Conservation (phyloP, 352 stramenopile species). For the Chrysophaeum taylorii region DNA sequence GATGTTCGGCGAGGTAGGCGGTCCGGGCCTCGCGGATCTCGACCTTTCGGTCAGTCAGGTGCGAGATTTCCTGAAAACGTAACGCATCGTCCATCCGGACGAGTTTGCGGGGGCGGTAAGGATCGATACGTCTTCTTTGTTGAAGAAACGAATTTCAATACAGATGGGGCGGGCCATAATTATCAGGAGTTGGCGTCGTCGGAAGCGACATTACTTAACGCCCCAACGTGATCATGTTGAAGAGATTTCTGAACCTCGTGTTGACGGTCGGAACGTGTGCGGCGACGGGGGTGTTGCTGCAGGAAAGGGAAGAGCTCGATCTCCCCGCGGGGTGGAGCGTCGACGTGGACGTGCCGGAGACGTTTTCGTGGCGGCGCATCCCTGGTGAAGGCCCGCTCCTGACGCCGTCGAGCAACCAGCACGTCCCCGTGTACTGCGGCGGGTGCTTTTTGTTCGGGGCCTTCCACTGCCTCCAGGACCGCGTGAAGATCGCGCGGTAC, state of each 20-base stretch:
- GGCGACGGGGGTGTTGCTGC: too few relatives aligned
- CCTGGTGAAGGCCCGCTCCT: not conserved
- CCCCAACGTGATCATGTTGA: too few relatives aligned
- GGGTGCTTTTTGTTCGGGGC: conserved; percentile 5
- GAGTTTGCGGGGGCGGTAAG: too few relatives aligned
- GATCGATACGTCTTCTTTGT: too few relatives aligned
- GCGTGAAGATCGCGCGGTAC: conserved; percentile 48
- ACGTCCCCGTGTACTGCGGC: conserved; percentile 13
- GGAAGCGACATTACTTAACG: too few relatives aligned
- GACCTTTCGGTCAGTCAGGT: not conserved
- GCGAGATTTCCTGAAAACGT: not conserved
- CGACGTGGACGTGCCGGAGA: too few relatives aligned
- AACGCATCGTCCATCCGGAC: not conserved
- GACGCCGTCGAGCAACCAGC: conserved; percentile 5
- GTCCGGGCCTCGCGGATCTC: not conserved
- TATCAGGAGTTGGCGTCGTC: too few relatives aligned
- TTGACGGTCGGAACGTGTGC: too few relatives aligned
- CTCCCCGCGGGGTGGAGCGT: not conserved
- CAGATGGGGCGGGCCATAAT: too few relatives aligned
- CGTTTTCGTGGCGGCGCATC: conserved; percentile 3
- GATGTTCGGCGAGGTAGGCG: not conserved
- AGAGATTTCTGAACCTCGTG: too few relatives aligned
- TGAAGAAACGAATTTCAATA: too few relatives aligned
- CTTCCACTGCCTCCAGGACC: conserved; percentile 26
- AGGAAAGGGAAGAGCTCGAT: not conserved